These are phyloP conservation scores for Proliferodiscus dingleyae DNA, from an alignment of 2,329 filamentous ascomycete species.

Conservation along the genomic window DNA sequence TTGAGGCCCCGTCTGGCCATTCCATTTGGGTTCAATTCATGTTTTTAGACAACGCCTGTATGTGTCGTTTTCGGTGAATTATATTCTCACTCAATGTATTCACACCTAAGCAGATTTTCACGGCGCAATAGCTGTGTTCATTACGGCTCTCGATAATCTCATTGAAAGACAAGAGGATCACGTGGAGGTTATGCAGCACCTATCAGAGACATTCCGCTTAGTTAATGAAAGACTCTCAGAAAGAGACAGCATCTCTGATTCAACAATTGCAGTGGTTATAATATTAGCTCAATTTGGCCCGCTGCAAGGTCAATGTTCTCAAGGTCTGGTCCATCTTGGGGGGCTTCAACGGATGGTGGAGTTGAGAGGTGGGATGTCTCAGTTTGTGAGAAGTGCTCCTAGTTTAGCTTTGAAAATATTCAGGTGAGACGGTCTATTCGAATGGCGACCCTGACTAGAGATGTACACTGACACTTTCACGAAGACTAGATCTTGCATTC, in stretches of 20 bases:
- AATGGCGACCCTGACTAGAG: background rate
- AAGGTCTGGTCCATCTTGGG: conserved; percentile 29
- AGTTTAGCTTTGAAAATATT: conserved; percentile 23
- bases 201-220: conserved; percentile 25
- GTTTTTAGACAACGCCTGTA: conserved; percentile 32
- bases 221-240: conserved; percentile 29
- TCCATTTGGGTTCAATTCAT: conserved; percentile 26
- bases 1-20: conserved; percentile 2
- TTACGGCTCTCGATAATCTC: conserved; percentile 12
- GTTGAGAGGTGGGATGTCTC: conserved; percentile 29
- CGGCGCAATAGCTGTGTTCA: conserved; percentile 24
- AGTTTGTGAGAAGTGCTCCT: conserved; percentile 14
- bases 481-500: conserved; percentile 25
- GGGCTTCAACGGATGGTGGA: conserved; percentile 30
- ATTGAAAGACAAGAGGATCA: conserved; percentile 6
- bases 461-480: background rate
- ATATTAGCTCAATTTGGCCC: conserved; percentile 27
- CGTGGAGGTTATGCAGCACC: conserved; percentile 22
- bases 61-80: conserved; percentile 5
- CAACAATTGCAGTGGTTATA: conserved; percentile 29
- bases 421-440: conserved; percentile 4
- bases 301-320: conserved; percentile 18
- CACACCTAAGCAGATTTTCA: conserved; percentile 27
- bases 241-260: conserved; percentile 23
- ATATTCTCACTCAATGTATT: background rate